phyloP scores from a whole-genome alignment of 306 rosid genomes.

The Abrus pulchellus region DNA sequence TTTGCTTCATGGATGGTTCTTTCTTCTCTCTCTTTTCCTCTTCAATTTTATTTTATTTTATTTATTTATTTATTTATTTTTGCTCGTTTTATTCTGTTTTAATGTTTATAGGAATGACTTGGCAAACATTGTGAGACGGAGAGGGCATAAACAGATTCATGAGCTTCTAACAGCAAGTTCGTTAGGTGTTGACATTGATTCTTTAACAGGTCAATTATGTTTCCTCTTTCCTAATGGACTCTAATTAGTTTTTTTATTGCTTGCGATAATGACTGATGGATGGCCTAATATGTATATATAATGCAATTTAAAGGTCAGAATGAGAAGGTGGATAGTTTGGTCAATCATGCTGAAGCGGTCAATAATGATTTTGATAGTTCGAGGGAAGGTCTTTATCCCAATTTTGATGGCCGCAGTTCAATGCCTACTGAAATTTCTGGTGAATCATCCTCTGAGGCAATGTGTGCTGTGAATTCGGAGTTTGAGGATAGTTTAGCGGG shows the following conservation, averaged over 20 bases:
- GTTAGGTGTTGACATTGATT: slow-evolving; percentile 37
- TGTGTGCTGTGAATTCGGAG: slow-evolving; percentile 44
- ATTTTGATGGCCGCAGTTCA: slow-evolving; percentile 42
- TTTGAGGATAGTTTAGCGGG: slow-evolving; percentile 39
- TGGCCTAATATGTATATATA: background rate
- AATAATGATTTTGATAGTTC: slow-evolving; percentile 49
- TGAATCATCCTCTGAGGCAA: slow-evolving; percentile 47
- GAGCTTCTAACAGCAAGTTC: slow-evolving; percentile 70
- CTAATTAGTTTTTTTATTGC: background rate
- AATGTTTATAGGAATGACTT: slow-evolving; percentile 71
- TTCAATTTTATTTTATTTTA: background rate
- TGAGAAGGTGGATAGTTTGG: slow-evolving; percentile 41
- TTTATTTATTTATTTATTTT: background rate
- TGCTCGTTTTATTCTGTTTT: background rate
- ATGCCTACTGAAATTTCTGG: slow-evolving; percentile 50
- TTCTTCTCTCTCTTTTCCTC: slow-evolving; percentile 20
- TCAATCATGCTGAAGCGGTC: slow-evolving; percentile 51
- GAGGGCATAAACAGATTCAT: slow-evolving; percentile 79
- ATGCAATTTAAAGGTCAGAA: slow-evolving; percentile 79
- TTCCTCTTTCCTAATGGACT: slow-evolving; percentile 38
- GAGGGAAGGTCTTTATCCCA: slow-evolving; percentile 34
- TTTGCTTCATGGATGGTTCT: slow-evolving; percentile 79
- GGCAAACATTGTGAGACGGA: slow-evolving; percentile 89
- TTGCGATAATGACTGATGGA: slow-evolving; percentile 54
- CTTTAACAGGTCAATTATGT: slow-evolving; percentile 61